Evolutionary conservation across 176 grass and related monocot species (phyloP), one percentile per base, ranked within the genome.

Genomic region (Themeda triandra): DNA sequence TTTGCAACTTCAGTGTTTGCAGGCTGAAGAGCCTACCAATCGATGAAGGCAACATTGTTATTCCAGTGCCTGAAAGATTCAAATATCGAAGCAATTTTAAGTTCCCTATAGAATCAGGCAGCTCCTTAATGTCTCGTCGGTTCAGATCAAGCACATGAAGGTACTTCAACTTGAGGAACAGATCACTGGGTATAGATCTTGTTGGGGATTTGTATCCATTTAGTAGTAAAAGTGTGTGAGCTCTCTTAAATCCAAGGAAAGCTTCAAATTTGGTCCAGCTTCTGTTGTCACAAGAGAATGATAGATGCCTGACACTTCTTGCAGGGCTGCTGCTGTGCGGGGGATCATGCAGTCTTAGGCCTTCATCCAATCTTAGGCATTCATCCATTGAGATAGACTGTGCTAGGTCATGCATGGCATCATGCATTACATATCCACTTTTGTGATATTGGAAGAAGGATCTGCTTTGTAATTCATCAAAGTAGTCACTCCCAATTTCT

Each of bases 361-460:
- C 87, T 68, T 96, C 91, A 65, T 92, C 92, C 37, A 97, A 39
- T 74, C 86, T 82, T 17, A 85, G 73, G 54, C 86, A 97, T 69
- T 97, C 92, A 89, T 85, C 45, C 1, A 82, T 30, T 17, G 90
- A 97, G 46, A 97, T 46, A 6, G 81, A 97, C 46, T 90, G 86
- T 56, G 90, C 90, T 66, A 97, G 83, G 27, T 94, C 92, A 82
- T 97, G 92, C 65, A 97, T 94, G 66, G 90, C 88, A 77, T 94
- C 90, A 76, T 94, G 92, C 94, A 97, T 97, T 63, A 94, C 90
- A 87, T 85, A 94, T 72, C 84, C 84, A 36, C 73, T 79, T 76
- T 89, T 94, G 44, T 92, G 86, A 37, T 60, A 6, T 69, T 94
- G 92, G 68, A 94, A 97, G 80, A 97, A 92, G 69, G 90, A 97